Evolutionary conservation across 140 eudicot species (phyloP), one percentile per base, ranked within the genome.

Genomic region (Oenanthe javanica): DNA sequence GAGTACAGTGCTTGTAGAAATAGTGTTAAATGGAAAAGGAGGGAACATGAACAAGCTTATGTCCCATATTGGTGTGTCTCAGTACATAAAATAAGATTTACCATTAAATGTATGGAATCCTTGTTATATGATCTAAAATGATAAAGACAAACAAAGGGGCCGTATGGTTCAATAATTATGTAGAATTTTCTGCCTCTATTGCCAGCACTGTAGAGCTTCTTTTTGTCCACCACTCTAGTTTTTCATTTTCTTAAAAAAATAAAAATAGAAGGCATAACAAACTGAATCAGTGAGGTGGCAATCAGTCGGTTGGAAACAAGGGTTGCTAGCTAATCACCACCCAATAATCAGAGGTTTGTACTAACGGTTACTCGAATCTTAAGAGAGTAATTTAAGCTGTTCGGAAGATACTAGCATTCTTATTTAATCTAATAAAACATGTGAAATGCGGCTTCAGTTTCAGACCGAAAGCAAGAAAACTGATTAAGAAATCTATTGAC

Each of bases 161-260:
- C 11, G 55, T 10, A 45, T 72, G 52, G 77, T 42, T 45, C 64
- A 42, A 42, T 2, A 42, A 42, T 42, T 2, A 42, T 40, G 47
- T 31, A 12, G 47, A 40, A 27, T 70, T 70, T 70, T 70, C 75
- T 70, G 75, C 12, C 19, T 36, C 75, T 42, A 42, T 31, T 50
- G 55, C 18, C 16, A 50, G 55, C 16, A 48, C 43, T 48, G 31
- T 31, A 46, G 23, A 75, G 61, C 61, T 74, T n/a, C 19, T 76
- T 3, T 16, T 9, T 47, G 66, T 27, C 79, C 79, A 76, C 79
- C 79, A 51, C 79, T 16, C 67, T 15, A 15, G 46, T n/a, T 51
- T 76, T 52, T 15, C 66, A 74, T 27, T 45, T 12, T 47, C 21
- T 31, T 31, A 31, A 31, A 19, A 19, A 19, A 73, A n/a, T 14